Conservation (phyloP, 495 filamentous ascomycete genomes). For the Lindgomyces ingoldianus region DNA sequence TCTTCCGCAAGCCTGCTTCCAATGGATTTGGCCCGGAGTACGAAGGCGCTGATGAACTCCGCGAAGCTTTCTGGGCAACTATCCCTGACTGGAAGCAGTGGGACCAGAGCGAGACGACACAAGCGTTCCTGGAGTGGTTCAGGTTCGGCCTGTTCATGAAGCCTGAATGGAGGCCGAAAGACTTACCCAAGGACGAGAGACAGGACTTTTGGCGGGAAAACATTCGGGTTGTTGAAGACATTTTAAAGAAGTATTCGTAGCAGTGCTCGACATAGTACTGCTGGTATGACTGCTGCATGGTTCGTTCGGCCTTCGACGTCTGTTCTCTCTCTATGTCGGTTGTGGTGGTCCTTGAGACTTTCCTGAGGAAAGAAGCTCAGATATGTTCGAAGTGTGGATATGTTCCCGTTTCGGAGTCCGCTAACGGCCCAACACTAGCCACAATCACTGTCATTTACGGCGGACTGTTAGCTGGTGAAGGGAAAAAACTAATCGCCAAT, state of each 20-base stretch:
- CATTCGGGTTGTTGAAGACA: neutral
- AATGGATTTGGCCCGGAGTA: neutral
- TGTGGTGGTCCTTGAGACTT: too few relatives aligned
- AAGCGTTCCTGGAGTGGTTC: conserved; percentile 5
- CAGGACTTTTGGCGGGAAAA: conserved; percentile 2
- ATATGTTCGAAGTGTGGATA: too few relatives aligned
- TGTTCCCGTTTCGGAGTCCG: too few relatives aligned
- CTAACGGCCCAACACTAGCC: too few relatives aligned
- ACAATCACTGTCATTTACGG: too few relatives aligned
- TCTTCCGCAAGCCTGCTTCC: neutral
- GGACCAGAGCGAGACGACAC: conserved; percentile 1
- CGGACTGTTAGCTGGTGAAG: too few relatives aligned
- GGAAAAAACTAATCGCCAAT: too few relatives aligned
- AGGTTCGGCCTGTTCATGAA: conserved; percentile 5
- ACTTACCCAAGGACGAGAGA: neutral
- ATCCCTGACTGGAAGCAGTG: conserved; percentile 4
- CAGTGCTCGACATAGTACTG: neutral
- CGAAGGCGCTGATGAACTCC: conserved; percentile 3
- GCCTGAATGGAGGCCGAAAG: neutral
- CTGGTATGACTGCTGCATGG: neutral
- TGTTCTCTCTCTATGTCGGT: too few relatives aligned
- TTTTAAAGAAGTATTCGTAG: conserved; percentile 3
- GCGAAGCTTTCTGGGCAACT: conserved; percentile 1
- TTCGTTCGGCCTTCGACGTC: too few relatives aligned
- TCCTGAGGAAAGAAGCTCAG: too few relatives aligned